phyloP scores from a whole-genome alignment of 2,329 filamentous ascomycete genomes.

The Penicillium sp. region DNA sequence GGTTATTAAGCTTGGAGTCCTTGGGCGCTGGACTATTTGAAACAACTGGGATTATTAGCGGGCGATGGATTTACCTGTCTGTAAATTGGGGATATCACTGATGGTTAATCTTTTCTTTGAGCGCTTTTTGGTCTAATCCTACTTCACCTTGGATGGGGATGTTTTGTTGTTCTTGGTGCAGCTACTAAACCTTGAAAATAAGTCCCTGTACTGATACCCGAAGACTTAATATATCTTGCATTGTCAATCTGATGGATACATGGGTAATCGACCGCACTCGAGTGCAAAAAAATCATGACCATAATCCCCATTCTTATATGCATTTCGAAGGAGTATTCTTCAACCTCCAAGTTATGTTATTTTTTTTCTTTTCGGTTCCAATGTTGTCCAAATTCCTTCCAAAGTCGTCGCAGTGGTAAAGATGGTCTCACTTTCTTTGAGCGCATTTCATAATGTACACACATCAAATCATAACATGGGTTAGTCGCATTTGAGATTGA shows the following conservation, averaged over 20 bases:
- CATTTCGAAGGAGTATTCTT: neutral
- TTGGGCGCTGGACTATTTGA: slow-evolving; percentile 5
- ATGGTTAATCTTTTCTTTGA: neutral
- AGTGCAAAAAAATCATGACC: neutral
- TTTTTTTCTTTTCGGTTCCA: neutral
- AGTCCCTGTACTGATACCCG: neutral
- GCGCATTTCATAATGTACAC: slow-evolving; percentile 24
- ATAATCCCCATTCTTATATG: neutral
- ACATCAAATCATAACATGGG: slow-evolving; percentile 16
- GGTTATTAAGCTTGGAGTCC: slow-evolving; percentile 1
- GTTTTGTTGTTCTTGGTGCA: neutral
- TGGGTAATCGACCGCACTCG: neutral
- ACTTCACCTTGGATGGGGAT: neutral
- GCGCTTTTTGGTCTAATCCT: neutral
- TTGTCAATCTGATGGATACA: neutral
- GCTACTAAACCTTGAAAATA: too few relatives aligned
- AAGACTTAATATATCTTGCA: neutral
- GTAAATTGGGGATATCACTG: neutral
- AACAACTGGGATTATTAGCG: slow-evolving; percentile 3
- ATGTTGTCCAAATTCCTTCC: neutral
- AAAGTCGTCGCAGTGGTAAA: neutral
- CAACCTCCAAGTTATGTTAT: neutral
- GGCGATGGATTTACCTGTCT: neutral
- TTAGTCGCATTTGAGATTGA: too few relatives aligned
- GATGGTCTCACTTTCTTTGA: slow-evolving; percentile 1